Base-by-base conservation (phyloP, 2,329 filamentous ascomycete species). In the Talaromyces sp. region DNA sequence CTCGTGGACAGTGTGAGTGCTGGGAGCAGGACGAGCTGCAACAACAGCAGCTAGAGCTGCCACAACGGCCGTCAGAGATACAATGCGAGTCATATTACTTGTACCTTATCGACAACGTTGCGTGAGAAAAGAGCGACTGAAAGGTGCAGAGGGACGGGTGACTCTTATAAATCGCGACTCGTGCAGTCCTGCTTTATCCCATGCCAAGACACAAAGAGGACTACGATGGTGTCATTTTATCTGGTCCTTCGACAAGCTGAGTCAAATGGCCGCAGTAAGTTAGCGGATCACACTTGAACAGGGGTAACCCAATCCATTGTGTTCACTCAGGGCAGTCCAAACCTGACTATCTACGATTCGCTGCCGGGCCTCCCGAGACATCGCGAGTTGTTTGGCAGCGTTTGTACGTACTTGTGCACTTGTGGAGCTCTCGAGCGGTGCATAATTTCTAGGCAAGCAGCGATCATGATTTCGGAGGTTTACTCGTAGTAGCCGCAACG, bases 21-120 rank as follows among this genome's bases (percentile, higher is more conserved):
- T 56, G 31, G 64, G 61, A 47, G 64, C 54, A n/a, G 64, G 57
- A 52, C 54, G 61, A 54, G 64, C 61, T 27, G 64, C 49, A 33
- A 54, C 41, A 47, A 52, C 31, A 56, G 61, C 56, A 35, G 52
- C 61, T 17, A 66, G 56, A 11, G 60, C 64, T 37, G 52, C 64
- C 35, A 66, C 59, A 13, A 66, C n/a, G 37, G 45, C 35, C 58
- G 64, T 52, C 22, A 65, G 60, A 58, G 33, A 62, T 22, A 54
- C 31, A 62, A 66, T 52, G 15, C 52, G 52, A 39, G 52, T 56
- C 52, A 56, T 56, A 37, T 25, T 56, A 33, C 17, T 22, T 56
- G 52, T 56, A 25, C n/a, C 52, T 56, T 33, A 19, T 8, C n/a
- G 52, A 17, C 33, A 22, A 33, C 31, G 52, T 37, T 56, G 50